Percentiles rank a stretch among this genome's conserved stretches.
Conservation (phyloP, 2,329 filamentous ascomycete genomes). For the Penicillium sclerotiorum region DNA sequence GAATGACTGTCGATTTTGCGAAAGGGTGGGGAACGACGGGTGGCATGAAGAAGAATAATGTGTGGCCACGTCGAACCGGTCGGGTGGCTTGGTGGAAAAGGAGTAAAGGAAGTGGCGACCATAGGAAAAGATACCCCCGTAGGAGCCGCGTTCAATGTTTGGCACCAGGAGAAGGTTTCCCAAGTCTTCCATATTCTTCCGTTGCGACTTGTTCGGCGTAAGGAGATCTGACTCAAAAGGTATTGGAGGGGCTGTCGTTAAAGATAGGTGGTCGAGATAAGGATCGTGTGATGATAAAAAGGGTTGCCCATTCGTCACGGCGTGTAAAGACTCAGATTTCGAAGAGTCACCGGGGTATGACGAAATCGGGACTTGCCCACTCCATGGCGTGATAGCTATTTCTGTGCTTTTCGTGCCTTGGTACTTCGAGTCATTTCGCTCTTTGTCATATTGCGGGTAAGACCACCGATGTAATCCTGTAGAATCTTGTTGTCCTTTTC, state of each 20-base stretch:
- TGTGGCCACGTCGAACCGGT: constrained; percentile 23
- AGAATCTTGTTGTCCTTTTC: constrained; percentile 96
- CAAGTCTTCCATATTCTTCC: background rate
- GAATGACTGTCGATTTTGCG: constrained; percentile 7
- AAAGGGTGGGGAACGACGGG: constrained; percentile 7
- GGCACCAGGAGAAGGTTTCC: background rate
- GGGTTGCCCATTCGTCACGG: too few species aligned
- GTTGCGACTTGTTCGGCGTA: too few species aligned
- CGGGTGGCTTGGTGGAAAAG: constrained; percentile 20
- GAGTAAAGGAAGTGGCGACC: constrained; percentile 15
- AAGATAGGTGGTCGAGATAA: too few species aligned
- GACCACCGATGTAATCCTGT: constrained; percentile 95
- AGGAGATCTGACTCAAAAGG: too few species aligned
- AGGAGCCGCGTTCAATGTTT: background rate
- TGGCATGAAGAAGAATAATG: constrained; percentile 1
- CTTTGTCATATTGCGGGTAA: constrained; percentile 72
- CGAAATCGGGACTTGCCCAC: too few species aligned
- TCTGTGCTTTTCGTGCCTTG: constrained; percentile 53
- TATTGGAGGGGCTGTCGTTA: too few species aligned
- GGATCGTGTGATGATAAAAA: too few species aligned
- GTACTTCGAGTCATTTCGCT: constrained; percentile 59
- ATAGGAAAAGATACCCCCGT: background rate
- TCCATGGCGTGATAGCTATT: too few species aligned
- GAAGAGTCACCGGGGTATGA: too few species aligned
- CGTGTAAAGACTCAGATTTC: too few species aligned